phyloP scores from a whole-genome alignment of 2,329 filamentous ascomycete genomes.

The Drechslerella coelobrocha region DNA sequence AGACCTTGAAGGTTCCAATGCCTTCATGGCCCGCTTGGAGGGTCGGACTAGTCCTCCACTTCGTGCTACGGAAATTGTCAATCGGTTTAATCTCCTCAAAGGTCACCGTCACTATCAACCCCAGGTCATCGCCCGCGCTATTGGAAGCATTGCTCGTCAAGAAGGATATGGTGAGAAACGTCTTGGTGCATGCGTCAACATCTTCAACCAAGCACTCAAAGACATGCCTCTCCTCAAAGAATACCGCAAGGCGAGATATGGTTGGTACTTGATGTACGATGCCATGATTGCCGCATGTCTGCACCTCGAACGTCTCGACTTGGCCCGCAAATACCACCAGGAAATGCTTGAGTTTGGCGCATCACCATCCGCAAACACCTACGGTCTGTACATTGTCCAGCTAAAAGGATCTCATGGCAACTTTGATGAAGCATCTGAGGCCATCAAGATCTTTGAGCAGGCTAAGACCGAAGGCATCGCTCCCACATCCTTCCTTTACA shows the following conservation, averaged over 20 bases:
- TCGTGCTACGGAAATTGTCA: slow-evolving; percentile 49
- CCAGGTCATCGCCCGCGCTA: slow-evolving; percentile 48
- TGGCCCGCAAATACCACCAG: slow-evolving; percentile 86
- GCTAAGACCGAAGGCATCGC: slow-evolving; percentile 93
- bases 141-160: slow-evolving; percentile 48
- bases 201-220: slow-evolving; percentile 84
- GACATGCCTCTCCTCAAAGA: slow-evolving; percentile 86
- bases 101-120: slow-evolving; percentile 49
- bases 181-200: slow-evolving; percentile 56
- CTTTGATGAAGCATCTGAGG: slow-evolving; percentile 95
- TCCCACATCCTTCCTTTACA: slow-evolving; percentile 96
- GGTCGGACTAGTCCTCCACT: slow-evolving; percentile 46
- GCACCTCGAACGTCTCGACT: slow-evolving; percentile 76
- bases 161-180: slow-evolving; percentile 49
- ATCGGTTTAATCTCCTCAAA: slow-evolving; percentile 48
- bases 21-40: slow-evolving; percentile 48
- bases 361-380: slow-evolving; percentile 94
- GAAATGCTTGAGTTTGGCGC: slow-evolving; percentile 89
- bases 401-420: slow-evolving; percentile 97
- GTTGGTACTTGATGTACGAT: slow-evolving; percentile 91
- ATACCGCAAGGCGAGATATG: slow-evolving; percentile 86
- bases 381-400: slow-evolving; percentile 98
- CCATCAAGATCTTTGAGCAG: slow-evolving; percentile 94
- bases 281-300: slow-evolving; percentile 95
- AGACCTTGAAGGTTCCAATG: slow-evolving; percentile 44